These are phyloP conservation scores for Fusarium anthophilum DNA, from an alignment of 2,329 filamentous ascomycete species.

Conservation along the genomic window DNA sequence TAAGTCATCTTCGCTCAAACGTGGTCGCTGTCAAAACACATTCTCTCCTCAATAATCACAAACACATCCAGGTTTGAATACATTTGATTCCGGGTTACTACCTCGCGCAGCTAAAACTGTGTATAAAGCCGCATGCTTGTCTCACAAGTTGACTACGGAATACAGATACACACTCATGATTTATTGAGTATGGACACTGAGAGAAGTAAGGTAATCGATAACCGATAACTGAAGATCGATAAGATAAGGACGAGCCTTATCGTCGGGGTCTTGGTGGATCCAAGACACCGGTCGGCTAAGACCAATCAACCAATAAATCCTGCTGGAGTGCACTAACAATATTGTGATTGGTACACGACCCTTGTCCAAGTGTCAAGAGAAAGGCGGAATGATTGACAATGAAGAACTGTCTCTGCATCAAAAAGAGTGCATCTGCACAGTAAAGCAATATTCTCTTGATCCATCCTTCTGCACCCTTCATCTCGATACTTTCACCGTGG, in stretches of 20 bases:
- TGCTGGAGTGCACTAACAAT: accelerated
- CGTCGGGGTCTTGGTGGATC: not conserved
- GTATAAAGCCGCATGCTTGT: accelerated
- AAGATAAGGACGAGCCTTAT: accelerated
- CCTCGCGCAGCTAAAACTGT: accelerated
- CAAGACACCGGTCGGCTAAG: not conserved
- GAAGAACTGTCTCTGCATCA: not conserved
- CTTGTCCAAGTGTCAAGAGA: not conserved
- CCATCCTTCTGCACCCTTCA: not conserved
- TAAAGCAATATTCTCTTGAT: not conserved
- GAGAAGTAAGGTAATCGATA: no score
- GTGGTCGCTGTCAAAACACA: accelerated
- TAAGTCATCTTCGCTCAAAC: accelerated
- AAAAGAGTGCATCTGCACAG: not conserved
- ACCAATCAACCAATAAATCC: not conserved
- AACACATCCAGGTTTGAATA: accelerated
- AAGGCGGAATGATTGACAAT: not conserved
- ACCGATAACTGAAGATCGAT: no score
- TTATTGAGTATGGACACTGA: not conserved
- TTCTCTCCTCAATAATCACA: accelerated
- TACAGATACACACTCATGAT: not conserved
- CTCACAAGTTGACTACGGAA: not conserved
- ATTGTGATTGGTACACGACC: not conserved
- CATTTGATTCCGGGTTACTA: accelerated
- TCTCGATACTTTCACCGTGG: not conserved